phyloP scores from a whole-genome alignment of 208 protist species.

The Tritrichomonas musculus region DNA sequence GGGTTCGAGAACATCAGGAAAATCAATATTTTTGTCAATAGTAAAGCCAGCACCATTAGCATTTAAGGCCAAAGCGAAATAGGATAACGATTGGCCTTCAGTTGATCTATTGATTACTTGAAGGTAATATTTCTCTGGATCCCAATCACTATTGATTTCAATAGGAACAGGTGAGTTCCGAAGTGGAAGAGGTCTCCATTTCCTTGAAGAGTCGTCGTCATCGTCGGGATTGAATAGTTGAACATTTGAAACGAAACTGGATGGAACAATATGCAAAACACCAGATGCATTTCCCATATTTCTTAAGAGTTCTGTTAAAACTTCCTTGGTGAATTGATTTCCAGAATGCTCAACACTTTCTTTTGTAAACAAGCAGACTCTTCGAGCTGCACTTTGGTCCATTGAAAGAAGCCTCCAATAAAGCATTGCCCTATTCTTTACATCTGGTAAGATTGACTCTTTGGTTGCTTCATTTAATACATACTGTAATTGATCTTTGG shows the following conservation, averaged over 20 bases:
- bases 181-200: not conserved
- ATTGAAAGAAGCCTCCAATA: not conserved
- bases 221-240: not conserved
- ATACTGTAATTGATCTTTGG: not conserved
- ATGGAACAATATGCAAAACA: slow-evolving; percentile 21
- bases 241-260: not conserved
- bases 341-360: not conserved
- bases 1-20: not conserved
- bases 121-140: not conserved
- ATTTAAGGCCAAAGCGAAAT: not conserved
- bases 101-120: not conserved
- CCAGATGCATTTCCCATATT: slow-evolving; percentile 25
- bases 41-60: not conserved
- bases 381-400: not conserved
- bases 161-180: too few species aligned
- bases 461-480: slow-evolving; percentile 13
- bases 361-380: not conserved
- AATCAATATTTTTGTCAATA: not conserved
- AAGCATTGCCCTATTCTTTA: not conserved
- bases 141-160: not conserved
- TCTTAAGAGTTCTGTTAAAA: not conserved
- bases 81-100: not conserved
- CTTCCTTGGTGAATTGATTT: not conserved
- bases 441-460: not conserved
- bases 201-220: not conserved